Conservation (phyloP, 108 stramenopile genomes). For the Pseudonitzschia delicatissima region DNA sequence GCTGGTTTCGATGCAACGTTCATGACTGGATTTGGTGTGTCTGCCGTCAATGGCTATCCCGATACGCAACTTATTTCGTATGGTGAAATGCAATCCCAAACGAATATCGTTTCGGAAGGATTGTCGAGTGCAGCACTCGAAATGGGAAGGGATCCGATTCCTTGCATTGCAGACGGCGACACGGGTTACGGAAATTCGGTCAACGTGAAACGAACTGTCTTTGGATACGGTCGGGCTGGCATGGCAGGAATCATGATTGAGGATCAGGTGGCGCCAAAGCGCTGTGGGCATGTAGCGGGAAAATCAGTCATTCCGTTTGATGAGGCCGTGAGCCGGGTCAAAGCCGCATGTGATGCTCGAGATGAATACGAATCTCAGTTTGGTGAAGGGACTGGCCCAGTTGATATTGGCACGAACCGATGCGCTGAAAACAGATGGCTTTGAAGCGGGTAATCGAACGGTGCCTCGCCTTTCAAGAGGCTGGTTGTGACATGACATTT, state of each 20-base stretch:
- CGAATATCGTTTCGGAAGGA: slow-evolving; percentile 78
- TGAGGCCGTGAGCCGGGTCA: slow-evolving; percentile 85
- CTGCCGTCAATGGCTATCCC: slow-evolving; percentile 73
- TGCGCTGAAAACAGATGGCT: slow-evolving; percentile 83
- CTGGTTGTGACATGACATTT: slow-evolving; percentile 93
- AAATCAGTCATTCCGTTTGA: slow-evolving; percentile 85
- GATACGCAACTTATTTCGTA: slow-evolving; percentile 89
- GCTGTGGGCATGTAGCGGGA: slow-evolving; percentile 95
- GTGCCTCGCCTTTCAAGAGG: slow-evolving; percentile 88
- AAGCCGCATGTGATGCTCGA: slow-evolving; percentile 93
- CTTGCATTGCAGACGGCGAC: slow-evolving; percentile 97
- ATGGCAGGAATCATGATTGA: slow-evolving; percentile 98
- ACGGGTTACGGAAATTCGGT: slow-evolving; percentile 96
- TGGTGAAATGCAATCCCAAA: slow-evolving; percentile 83
- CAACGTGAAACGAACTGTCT: slow-evolving; percentile 88
- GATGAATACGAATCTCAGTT: slow-evolving; percentile 79
- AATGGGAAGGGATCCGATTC: slow-evolving; percentile 61
- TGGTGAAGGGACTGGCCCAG: slow-evolving; percentile 73
- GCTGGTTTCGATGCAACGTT: slow-evolving; percentile 94
- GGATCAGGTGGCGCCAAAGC: slow-evolving; percentile 91
- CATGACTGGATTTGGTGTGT: slow-evolving; percentile 98
- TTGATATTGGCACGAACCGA: slow-evolving; percentile 93
- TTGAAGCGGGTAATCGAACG: slow-evolving; percentile 92
- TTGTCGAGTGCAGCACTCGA: slow-evolving; percentile 73
- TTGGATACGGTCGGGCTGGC: slow-evolving; percentile 84